Conservation (phyloP, 257 asterid genomes). For the Dorcoceras hygrometricum region DNA sequence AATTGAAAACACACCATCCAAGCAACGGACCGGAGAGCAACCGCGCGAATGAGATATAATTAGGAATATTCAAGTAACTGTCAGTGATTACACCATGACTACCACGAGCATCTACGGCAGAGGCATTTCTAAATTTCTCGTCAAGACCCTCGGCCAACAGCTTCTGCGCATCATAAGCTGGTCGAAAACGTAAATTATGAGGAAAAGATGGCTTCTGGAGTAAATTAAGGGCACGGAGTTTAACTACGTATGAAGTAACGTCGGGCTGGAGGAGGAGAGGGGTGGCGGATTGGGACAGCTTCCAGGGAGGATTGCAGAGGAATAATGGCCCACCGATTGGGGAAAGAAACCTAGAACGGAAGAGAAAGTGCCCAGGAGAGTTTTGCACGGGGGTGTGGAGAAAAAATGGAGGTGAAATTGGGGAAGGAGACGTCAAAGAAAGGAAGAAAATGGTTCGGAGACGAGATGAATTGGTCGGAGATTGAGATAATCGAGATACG, state of each 20-base stretch:
- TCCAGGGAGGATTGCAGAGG: constrained; percentile 83
- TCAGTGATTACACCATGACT: constrained; percentile 35
- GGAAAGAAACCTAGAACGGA: constrained; percentile 42
- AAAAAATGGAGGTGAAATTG: constrained; percentile 28
- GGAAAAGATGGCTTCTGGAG: constrained; percentile 36
- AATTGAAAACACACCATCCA: constrained; percentile 55
- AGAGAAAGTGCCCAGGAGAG: constrained; percentile 43
- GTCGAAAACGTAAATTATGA: constrained; percentile 20
- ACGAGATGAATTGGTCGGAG: constrained; percentile 25
- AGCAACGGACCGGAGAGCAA: constrained; percentile 87
- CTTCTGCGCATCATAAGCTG: constrained; percentile 28
- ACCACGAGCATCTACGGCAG: constrained; percentile 26
- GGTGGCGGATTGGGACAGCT: constrained; percentile 82
- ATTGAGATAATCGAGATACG: constrained; percentile 54
- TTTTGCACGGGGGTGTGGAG: constrained; percentile 27
- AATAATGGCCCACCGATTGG: constrained; percentile 65
- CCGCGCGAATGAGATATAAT: constrained; percentile 70
- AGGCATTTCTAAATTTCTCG: constrained; percentile 21
- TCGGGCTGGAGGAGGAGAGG: constrained; percentile 80
- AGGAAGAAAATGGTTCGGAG: constrained; percentile 46
- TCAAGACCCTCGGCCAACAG: constrained; percentile 21
- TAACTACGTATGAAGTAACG: constrained; percentile 43
- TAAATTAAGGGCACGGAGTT: constrained; percentile 40
- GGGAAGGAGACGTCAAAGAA: constrained; percentile 31
- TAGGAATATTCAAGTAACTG: constrained; percentile 70